Evolutionary conservation across 2,329 filamentous ascomycete species (phyloP).

Genomic region (Neofusicoccum sp.): DNA sequence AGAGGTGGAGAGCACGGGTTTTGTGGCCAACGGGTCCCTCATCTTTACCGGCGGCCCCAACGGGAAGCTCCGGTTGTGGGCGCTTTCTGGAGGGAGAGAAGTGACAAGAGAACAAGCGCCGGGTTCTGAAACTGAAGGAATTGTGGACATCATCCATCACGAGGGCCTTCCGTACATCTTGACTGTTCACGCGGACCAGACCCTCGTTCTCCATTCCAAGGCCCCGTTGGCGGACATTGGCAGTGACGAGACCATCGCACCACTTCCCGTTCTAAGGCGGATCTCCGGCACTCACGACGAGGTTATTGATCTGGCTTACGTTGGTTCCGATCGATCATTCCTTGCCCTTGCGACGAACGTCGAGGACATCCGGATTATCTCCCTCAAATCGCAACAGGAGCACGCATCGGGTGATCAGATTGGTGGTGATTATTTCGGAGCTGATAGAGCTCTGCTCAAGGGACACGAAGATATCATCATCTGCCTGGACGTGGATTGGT

Average conservation of each 20-base stretch:
- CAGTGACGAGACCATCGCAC: constrained; percentile 50
- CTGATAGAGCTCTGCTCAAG: constrained; percentile 80
- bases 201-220: constrained; percentile 70
- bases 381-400: constrained; percentile 49
- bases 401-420: constrained; percentile 25
- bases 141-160: constrained; percentile 70
- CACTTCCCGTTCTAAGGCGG: constrained; percentile 64
- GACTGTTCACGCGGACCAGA: constrained; percentile 86
- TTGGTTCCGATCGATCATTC: constrained; percentile 75
- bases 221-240: constrained; percentile 40
- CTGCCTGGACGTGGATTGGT: constrained; percentile 92
- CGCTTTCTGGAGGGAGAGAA: constrained; percentile 72
- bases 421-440: constrained; percentile 71
- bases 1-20: constrained; percentile 79
- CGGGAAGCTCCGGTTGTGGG: constrained; percentile 81
- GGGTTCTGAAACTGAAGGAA: constrained; percentile 60
- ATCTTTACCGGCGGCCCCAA: constrained; percentile 84
- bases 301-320: constrained; percentile 88
- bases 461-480: constrained; percentile 97
- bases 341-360: constrained; percentile 93
- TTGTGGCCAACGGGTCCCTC: constrained; percentile 67
- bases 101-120: constrained; percentile 70
- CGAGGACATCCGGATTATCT: constrained; percentile 86
- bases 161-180: constrained; percentile 67
- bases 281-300: constrained; percentile 98